Percentiles rank a stretch among this genome's conserved stretches.
phyloP scores from a whole-genome alignment of 768 basidiomycete genomes.

The Lentinus brumalis region DNA sequence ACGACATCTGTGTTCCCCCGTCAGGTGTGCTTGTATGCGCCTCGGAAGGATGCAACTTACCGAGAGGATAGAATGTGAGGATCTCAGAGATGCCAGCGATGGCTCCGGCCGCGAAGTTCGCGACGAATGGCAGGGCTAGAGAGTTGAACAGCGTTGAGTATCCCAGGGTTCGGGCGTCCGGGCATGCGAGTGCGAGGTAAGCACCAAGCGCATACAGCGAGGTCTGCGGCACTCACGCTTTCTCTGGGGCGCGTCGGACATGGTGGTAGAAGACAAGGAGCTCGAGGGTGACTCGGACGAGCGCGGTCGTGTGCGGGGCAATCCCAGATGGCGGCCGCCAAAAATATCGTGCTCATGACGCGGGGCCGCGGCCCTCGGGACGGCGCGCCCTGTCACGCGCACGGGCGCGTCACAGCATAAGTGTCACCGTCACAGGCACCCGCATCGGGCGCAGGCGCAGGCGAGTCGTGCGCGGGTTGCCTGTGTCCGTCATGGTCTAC shows the following conservation, averaged over 20 bases:
- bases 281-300: background rate
- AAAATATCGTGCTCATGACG: no score
- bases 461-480: slow-evolving; percentile 33
- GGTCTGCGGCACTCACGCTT: slow-evolving; percentile 2
- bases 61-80: slow-evolving; percentile 86
- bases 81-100: slow-evolving; percentile 91
- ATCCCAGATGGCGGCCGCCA: no score
- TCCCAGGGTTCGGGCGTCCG: background rate
- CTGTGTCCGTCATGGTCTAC: slow-evolving; percentile 68
- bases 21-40: background rate
- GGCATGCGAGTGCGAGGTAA: background rate
- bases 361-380: no score
- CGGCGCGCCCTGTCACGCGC: no score
- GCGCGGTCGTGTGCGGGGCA: background rate
- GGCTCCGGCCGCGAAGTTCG: slow-evolving; percentile 93
- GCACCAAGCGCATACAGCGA: background rate
- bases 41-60: slow-evolving; percentile 44
- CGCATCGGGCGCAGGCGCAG: background rate
- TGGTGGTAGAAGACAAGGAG: background rate
- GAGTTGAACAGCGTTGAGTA: background rate
- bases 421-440: no score
- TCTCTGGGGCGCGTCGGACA: slow-evolving; percentile 2
- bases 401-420: no score
- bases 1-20: slow-evolving; percentile 72
- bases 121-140: slow-evolving; percentile 78